Evolutionary conservation across 108 stramenopile species (phyloP), one percentile per base, ranked within the genome.

Genomic region (Cyclotella kingstonii): DNA sequence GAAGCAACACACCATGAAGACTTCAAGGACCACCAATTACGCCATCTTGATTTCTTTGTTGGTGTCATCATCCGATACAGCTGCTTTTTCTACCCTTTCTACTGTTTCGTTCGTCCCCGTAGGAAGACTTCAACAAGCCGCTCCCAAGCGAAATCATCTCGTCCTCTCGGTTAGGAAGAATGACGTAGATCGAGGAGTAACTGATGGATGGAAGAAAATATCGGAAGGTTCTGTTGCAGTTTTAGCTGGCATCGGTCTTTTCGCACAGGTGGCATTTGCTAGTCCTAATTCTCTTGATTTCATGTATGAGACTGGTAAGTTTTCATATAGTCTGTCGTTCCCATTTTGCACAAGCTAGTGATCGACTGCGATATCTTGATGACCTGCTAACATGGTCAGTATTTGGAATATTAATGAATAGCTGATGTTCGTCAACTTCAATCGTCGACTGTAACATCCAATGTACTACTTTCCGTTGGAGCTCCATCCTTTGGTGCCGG

Each of bases 261-360:
- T 70, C 54, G 65, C 54, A 9, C 76, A 77, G 48, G 59, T 77
- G n/a, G 70, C 76, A 8, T 47, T 77, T 42, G 76, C 76, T 21
- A 70, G 66, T 60, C 63, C 63, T 17, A 44, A 25, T 36, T 35
- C 41, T 18, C 43, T 60, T n/a, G 66, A 60, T 57, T 1, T 51
- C 8, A 21, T 57, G 1, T 45, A 63, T 19, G 30, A 38, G 5
- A 2, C 47, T 49, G 47, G 49, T 46, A 36, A 15, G 35, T 9
- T 34, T 36, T 21, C 30, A 43, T 5, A 17, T 9, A 21, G 34
- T 7, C 4, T 23, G 7, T 18, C 7, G 5, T 3, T 4, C 9
- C 2, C 11, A 14, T 35, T 40, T 27, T 12, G 2, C 12, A 2
- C 8, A 25, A 4, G 2, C 10, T 10, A 57, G 8, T 41, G 10